Conservation (phyloP, 2,329 filamentous ascomycete genomes). For the Monosporascus sp. region DNA sequence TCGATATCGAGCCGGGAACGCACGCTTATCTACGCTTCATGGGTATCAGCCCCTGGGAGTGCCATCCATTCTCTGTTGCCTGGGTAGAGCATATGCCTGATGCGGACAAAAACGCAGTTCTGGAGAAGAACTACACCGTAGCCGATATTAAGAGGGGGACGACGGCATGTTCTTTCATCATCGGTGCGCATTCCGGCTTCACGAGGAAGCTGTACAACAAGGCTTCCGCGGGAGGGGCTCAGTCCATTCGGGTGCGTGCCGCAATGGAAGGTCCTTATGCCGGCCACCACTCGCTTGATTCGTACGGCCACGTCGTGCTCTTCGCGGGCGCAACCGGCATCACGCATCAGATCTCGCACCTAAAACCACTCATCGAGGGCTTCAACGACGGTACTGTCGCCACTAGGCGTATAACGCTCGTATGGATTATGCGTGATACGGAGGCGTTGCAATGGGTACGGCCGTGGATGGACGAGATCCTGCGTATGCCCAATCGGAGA, state of each 20-base stretch:
- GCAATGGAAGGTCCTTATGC: conserved; percentile 88
- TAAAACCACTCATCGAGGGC: conserved; percentile 69
- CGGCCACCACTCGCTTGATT: conserved; percentile 77
- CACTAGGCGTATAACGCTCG: conserved; percentile 72
- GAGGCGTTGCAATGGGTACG: conserved; percentile 91
- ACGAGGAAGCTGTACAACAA: conserved; percentile 75
- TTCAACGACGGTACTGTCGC: conserved; percentile 68
- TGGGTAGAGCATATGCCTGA: conserved; percentile 58
- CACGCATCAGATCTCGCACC: conserved; percentile 87
- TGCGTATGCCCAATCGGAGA: conserved; percentile 72
- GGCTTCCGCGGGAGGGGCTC: conserved; percentile 49
- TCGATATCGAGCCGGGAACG: conserved; percentile 62
- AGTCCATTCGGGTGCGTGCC: conserved; percentile 59
- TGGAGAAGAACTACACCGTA: conserved; percentile 29
- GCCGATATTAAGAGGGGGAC: conserved; percentile 25
- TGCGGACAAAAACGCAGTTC: conserved; percentile 30
- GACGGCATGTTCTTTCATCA: conserved; percentile 69
- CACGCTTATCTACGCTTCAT: conserved; percentile 71
- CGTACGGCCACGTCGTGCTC: conserved; percentile 86
- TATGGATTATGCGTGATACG: conserved; percentile 89
- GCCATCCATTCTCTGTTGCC: conserved; percentile 73
- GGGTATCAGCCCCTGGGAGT: conserved; percentile 62
- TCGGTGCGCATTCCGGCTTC: conserved; percentile 83
- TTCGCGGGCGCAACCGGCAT: conserved; percentile 93
- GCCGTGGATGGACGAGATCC: conserved; percentile 71